phyloP scores from a whole-genome alignment of 768 basidiomycete species.

The Amanita rubescens region DNA sequence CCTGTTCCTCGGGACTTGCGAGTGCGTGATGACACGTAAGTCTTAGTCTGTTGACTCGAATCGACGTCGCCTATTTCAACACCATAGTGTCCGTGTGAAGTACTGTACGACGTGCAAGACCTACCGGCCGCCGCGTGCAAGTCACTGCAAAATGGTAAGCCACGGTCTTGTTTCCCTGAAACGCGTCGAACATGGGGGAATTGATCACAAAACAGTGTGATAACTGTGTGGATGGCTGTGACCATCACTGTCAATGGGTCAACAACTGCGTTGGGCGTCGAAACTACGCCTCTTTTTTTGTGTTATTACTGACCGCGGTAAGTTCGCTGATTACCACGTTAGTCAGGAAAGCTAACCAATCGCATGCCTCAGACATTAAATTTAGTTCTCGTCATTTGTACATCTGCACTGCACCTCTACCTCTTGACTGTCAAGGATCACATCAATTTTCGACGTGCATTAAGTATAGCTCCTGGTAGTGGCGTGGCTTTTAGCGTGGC shows the following conservation, averaged over 20 bases:
- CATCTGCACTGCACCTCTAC: constrained; percentile 76
- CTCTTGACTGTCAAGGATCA: constrained; percentile 49
- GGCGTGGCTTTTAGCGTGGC: constrained; percentile 74
- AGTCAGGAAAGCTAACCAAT: not conserved
- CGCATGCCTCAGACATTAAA: constrained; percentile 53
- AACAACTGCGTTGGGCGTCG: constrained; percentile 95
- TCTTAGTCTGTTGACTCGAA: constrained; percentile 20
- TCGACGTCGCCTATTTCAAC: not conserved
- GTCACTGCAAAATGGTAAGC: constrained; percentile 90
- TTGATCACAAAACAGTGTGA: constrained; percentile 56
- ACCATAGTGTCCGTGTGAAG: constrained; percentile 74
- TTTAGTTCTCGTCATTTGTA: constrained; percentile 69
- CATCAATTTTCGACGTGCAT: constrained; percentile 40
- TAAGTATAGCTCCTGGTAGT: constrained; percentile 57
- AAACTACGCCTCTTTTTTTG: constrained; percentile 93
- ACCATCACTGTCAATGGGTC: constrained; percentile 88
- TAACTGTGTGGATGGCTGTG: constrained; percentile 95
- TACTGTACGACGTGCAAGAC: constrained; percentile 91
- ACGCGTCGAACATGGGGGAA: not conserved
- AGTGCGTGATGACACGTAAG: constrained; percentile 67
- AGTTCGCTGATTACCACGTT: constrained; percentile 24
- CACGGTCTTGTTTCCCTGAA: not conserved
- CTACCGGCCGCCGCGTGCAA: constrained; percentile 90
- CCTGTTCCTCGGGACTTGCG: constrained; percentile 80
- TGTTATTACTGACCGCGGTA: constrained; percentile 70